Evolutionary conservation across 148 eudicot species (phyloP).

Genomic region (Linanthus parryae): DNA sequence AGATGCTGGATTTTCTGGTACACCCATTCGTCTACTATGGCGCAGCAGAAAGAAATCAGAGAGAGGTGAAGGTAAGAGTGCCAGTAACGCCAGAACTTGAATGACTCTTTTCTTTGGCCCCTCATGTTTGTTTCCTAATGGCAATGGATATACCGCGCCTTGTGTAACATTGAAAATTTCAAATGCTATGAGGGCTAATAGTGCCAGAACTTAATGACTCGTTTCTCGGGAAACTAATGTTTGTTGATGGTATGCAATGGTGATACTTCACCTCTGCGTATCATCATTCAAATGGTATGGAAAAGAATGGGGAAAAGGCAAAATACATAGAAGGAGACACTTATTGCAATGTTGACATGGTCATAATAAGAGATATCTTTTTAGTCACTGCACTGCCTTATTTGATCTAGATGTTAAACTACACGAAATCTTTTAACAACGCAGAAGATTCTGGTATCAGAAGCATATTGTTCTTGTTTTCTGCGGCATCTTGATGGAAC

Average conservation of each 20-base stretch:
- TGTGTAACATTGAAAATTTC: not conserved
- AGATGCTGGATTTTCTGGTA: conserved; percentile 85
- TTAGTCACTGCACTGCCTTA: not conserved
- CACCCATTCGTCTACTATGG: conserved; percentile 98
- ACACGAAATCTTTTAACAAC: not conserved
- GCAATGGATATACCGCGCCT: not conserved
- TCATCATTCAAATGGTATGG: too few species aligned
- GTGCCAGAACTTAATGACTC: not conserved
- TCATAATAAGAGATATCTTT: not conserved
- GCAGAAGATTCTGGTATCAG: not conserved
- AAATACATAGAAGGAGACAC: not conserved
- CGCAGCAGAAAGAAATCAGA: conserved; percentile 77
- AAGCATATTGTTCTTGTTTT: not conserved
- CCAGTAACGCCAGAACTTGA: not conserved
- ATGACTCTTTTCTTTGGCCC: not conserved
- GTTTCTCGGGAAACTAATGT: too few species aligned
- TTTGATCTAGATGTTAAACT: conserved; percentile 1
- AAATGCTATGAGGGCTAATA: not conserved
- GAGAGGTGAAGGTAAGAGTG: conserved; percentile 42
- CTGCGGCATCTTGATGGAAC: not conserved
- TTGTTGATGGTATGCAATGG: not conserved
- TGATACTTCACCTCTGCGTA: too few species aligned
- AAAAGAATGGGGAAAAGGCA: not conserved
- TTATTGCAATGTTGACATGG: not conserved
- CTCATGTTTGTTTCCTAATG: not conserved